A percentile compares a stretch with the other conserved stretches of the same genome.
These are phyloP conservation scores for Climacium dendroides DNA, from an alignment of 225 moss, liverwort and hornwort genomes.

Conservation along the genomic window DNA sequence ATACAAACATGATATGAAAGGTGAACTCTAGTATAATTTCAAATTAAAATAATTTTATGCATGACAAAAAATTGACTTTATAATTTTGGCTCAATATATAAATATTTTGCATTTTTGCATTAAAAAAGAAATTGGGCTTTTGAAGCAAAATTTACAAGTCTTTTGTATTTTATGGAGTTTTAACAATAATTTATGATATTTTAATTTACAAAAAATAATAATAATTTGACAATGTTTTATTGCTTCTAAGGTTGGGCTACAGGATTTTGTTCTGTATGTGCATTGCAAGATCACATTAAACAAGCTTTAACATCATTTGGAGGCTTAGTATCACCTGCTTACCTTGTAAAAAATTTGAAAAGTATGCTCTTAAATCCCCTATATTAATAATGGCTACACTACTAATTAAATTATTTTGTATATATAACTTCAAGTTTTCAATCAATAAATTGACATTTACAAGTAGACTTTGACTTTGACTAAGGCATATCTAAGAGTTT, in stretches of 20 bases:
- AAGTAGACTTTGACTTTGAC: background rate
- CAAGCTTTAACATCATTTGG: background rate
- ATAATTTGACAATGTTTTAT: background rate
- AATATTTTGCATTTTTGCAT: background rate
- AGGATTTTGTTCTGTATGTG: background rate
- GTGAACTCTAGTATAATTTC: background rate
- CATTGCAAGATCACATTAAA: background rate
- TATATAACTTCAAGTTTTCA: background rate
- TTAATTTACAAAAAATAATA: background rate
- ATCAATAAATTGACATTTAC: background rate
- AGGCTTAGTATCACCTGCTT: background rate
- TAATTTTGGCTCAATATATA: background rate
- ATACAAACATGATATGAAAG: background rate
- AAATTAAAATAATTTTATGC: background rate
- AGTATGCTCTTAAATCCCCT: background rate
- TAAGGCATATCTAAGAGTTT: background rate
- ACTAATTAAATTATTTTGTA: background rate
- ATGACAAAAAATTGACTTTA: too few species aligned
- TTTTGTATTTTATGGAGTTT: background rate
- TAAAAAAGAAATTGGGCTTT: background rate
- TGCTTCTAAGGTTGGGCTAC: background rate
- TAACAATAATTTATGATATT: background rate
- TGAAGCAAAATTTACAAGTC: fast-evolving
- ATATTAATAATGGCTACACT: too few species aligned
- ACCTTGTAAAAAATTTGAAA: background rate